Evolutionary conservation across 2,329 filamentous ascomycete species (phyloP).

Genomic region (Pezicula neosporulosa): DNA sequence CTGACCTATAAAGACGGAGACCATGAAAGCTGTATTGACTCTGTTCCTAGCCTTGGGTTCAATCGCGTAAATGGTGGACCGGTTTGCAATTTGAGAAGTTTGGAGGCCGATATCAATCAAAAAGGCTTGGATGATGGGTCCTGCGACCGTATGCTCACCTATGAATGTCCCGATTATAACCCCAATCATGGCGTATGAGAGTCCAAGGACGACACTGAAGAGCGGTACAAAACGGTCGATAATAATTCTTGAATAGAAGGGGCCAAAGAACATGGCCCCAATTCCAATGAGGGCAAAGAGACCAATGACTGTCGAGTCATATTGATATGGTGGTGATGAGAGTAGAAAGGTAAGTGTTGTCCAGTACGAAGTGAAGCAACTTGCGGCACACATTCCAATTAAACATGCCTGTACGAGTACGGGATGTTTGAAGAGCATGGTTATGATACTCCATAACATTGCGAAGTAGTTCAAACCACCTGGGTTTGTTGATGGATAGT

Average conservation of each 20-base stretch:
- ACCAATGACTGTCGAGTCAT: constrained; percentile 65
- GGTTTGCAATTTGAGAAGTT: constrained; percentile 70
- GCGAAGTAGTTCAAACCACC: constrained; percentile 60
- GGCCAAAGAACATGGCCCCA: constrained; percentile 62
- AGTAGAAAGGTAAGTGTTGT: constrained; percentile 79
- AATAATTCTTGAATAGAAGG: constrained; percentile 65
- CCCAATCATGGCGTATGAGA: constrained; percentile 55
- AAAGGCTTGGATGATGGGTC: constrained; percentile 69
- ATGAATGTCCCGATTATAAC: constrained; percentile 67
- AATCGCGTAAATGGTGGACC: constrained; percentile 66
- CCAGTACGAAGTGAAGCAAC: constrained; percentile 66
- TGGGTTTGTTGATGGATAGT: constrained; percentile 74
- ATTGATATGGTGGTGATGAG: constrained; percentile 65
- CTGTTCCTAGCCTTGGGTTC: constrained; percentile 70
- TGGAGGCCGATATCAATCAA: constrained; percentile 70
- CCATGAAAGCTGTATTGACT: constrained; percentile 82
- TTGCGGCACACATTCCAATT: constrained; percentile 58
- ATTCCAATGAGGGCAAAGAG: constrained; percentile 78
- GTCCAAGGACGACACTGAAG: constrained; percentile 62
- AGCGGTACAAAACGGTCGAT: constrained; percentile 69
- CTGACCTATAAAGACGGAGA: constrained; percentile 71
- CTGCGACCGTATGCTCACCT: constrained; percentile 62
- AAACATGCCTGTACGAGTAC: constrained; percentile 67
- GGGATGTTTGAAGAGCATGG: constrained; percentile 62
- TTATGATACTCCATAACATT: constrained; percentile 61